Evolutionary conservation across 768 basidiomycete species (phyloP), one percentile per base, ranked within the genome.

Genomic region (Lactifluus pinguis): DNA sequence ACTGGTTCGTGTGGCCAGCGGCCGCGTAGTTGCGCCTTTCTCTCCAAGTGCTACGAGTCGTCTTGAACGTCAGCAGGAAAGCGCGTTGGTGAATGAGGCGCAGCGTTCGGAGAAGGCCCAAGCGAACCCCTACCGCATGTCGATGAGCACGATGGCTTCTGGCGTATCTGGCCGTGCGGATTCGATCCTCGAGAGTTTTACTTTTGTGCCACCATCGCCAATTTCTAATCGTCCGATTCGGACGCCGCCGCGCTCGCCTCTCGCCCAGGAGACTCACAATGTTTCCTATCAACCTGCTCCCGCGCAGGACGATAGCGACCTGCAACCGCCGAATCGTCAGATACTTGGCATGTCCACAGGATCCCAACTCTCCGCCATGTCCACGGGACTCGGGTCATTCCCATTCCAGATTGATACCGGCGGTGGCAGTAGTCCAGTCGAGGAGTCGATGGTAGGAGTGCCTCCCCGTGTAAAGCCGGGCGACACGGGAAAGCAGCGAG

Each of bases 191-290:
- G 90, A 91, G 72, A 85, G 83, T 14, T 93, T 93, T 78, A 89
- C 88, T 39, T 92, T 93, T 70, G 89, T 93, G 9, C 91, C 91
- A 25, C 91, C 91, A 1, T 91, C 89, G 8, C 91, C 91, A 6
- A 91, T 92, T 61, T 90, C 89, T n/a, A 83, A 88, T 65, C 78
- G 86, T 55, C 89, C 89, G 10, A 75, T 84, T 66, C 78, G 88
- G 62, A 84, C 87, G 3, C 87, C 87, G 6, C 86, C 86, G 41
- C 83, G 83, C 59, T 90, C 89, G 10, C 88, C 89, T 8, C 75
- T 87, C 19, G 77, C 73, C 30, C 82, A 86, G 70, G 84, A 86
- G 62, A 74, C 52, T 6, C 49, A 29, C 10, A 38, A 25, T 17
- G 50, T 41, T 38, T 25, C 50, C 25, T n/a, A 53, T 44, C 56